phyloP scores from a whole-genome alignment of 495 filamentous ascomycete species.

The Trichoderma orchidacearum region DNA sequence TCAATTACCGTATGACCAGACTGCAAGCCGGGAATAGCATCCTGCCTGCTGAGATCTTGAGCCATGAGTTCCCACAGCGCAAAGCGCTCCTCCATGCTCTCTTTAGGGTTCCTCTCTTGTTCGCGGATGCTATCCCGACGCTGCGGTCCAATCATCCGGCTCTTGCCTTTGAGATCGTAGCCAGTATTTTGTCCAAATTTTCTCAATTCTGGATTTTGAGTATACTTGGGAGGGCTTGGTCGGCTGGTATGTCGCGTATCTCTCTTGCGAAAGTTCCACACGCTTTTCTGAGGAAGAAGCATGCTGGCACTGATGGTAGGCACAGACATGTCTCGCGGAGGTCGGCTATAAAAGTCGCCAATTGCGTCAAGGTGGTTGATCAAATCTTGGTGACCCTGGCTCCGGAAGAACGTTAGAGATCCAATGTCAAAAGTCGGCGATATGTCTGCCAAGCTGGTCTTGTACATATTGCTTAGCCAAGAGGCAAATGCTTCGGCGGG shows the following conservation, averaged over 20 bases:
- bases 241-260: neutral
- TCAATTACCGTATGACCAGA: constrained; percentile 4
- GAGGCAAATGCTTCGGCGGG: constrained; percentile 12
- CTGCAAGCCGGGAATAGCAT: neutral
- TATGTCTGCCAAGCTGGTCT: constrained; percentile 26
- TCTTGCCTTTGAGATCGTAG: neutral
- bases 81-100: neutral
- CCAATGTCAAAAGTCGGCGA: constrained; percentile 54
- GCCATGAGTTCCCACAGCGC: neutral
- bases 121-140: neutral
- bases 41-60: neutral
- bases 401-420: constrained; percentile 44
- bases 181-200: neutral
- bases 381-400: constrained; percentile 39
- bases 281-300: constrained; percentile 30
- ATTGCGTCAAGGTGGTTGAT: constrained; percentile 44
- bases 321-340: constrained; percentile 51
- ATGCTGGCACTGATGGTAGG: constrained; percentile 40
- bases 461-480: constrained; percentile 16
- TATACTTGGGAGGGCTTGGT: neutral
- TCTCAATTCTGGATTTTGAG: neutral
- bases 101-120: neutral
- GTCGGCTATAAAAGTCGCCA: constrained; percentile 44
- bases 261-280: constrained; percentile 39
- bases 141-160: neutral